Evolutionary conservation across 1,284 basidiomycete species (phyloP).

Genomic region (Athelia sp.): DNA sequence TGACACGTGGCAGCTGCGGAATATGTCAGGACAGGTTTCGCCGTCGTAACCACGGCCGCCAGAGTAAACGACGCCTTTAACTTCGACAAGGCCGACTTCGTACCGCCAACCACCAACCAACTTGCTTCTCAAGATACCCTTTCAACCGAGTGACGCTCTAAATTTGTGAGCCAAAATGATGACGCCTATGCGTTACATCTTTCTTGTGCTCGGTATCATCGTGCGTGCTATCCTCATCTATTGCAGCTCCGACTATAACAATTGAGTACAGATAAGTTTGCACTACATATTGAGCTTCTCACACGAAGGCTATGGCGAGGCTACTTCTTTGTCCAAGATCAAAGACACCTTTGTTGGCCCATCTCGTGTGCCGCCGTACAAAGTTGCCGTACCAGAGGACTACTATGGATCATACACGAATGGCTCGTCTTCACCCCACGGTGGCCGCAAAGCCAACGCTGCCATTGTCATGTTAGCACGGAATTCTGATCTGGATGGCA

Average conservation of each 20-base stretch:
- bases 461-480: slow-evolving; percentile 84
- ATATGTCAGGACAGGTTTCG: too few species aligned
- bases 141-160: too few species aligned
- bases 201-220: slow-evolving; percentile 62
- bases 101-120: neutral
- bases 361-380: slow-evolving; percentile 47
- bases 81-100: too few species aligned
- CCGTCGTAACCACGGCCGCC: too few species aligned
- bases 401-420: slow-evolving; percentile 45
- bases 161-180: slow-evolving; percentile 49
- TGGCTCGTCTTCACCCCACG: slow-evolving; percentile 21
- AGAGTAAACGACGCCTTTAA: too few species aligned
- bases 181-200: slow-evolving; percentile 70
- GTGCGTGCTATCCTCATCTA: slow-evolving; percentile 25
- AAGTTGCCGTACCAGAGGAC: slow-evolving; percentile 45
- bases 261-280: slow-evolving; percentile 48
- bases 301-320: slow-evolving; percentile 63
- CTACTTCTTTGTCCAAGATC: slow-evolving; percentile 54
- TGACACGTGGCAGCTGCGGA: too few species aligned
- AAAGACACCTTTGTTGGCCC: slow-evolving; percentile 38
- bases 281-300: slow-evolving; percentile 71
- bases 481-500: slow-evolving; percentile 73
- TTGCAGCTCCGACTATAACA: slow-evolving; percentile 3
- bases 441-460: slow-evolving; percentile 72
- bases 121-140: neutral